phyloP scores from a whole-genome alignment of 1,284 basidiomycete species.

The Tremellales sp. region DNA sequence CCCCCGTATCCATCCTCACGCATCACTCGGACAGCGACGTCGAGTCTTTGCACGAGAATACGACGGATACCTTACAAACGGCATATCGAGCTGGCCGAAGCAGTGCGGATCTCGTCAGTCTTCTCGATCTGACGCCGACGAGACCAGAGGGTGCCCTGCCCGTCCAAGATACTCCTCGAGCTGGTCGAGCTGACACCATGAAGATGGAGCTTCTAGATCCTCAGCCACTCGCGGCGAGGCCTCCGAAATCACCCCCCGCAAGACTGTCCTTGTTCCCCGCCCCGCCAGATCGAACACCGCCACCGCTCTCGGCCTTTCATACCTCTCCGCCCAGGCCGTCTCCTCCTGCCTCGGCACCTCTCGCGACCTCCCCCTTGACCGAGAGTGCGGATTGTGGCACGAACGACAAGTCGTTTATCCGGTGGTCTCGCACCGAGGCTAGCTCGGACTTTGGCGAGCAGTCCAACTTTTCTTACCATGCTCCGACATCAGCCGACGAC shows the following conservation, averaged over 20 bases:
- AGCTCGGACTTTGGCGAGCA: slow-evolving; percentile 5
- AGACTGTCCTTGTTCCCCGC: background rate
- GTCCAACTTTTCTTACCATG: slow-evolving; percentile 5
- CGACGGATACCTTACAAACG: background rate
- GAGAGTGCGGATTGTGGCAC: background rate
- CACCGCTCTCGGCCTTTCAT: slow-evolving; percentile 1
- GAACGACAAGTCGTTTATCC: slow-evolving; percentile 2
- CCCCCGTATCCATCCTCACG: background rate
- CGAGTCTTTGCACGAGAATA: background rate
- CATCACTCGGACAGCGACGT: background rate
- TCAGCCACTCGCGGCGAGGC: background rate
- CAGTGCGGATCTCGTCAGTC: slow-evolving; percentile 1
- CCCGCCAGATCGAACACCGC: background rate
- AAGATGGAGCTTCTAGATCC: background rate
- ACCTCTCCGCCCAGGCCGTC: background rate
- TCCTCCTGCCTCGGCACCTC: background rate
- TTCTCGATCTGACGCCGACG: slow-evolving; percentile 1
- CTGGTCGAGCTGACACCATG: background rate
- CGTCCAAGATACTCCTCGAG: background rate
- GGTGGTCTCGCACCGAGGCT: slow-evolving; percentile 1
- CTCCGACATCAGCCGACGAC: background rate
- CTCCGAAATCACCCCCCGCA: background rate
- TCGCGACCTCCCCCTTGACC: background rate
- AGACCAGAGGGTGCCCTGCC: background rate
- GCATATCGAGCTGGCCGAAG: slow-evolving; percentile 4